Conservation (phyloP, 441 rosid species). For the Pelargonium australe region DNA sequence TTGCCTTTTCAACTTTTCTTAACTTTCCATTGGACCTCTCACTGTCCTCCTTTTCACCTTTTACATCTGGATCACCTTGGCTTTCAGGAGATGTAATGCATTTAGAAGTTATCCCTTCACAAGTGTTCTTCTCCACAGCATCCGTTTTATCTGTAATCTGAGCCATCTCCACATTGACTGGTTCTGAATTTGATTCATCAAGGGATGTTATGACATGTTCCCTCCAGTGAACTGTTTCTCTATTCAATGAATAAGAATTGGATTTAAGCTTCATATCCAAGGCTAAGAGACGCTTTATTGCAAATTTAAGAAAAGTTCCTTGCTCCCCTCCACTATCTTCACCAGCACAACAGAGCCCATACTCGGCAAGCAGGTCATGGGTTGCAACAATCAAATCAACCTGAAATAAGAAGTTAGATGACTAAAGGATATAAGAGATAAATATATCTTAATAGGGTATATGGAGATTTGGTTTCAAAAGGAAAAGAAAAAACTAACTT, state of each 20-base stretch:
- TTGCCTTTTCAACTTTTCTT: slow-evolving; percentile 34
- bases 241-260: slow-evolving; percentile 40
- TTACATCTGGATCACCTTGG: slow-evolving; percentile 25
- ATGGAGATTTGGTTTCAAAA: neutral
- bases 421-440: slow-evolving; percentile 13
- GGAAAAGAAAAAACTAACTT: slow-evolving; percentile 43
- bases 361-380: slow-evolving; percentile 91
- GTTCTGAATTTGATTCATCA: slow-evolving; percentile 33
- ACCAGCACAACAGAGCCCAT: slow-evolving; percentile 92
- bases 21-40: slow-evolving; percentile 21
- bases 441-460: slow-evolving; percentile 7
- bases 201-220: slow-evolving; percentile 33
- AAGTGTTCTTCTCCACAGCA: slow-evolving; percentile 36
- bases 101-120: slow-evolving; percentile 28
- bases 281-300: slow-evolving; percentile 87
- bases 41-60: slow-evolving; percentile 23
- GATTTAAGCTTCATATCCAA: slow-evolving; percentile 93
- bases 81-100: slow-evolving; percentile 19
- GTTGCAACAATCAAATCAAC: slow-evolving; percentile 83
- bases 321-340: slow-evolving; percentile 77
- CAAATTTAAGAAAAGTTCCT: slow-evolving; percentile 89
- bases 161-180: slow-evolving; percentile 38
- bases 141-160: slow-evolving; percentile 28
- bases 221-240: slow-evolving; percentile 35
- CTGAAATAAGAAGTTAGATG: slow-evolving; percentile 32